Evolutionary conservation across 306 rosid genomes (phyloP).

Genomic region (Clitoria ternatea): DNA sequence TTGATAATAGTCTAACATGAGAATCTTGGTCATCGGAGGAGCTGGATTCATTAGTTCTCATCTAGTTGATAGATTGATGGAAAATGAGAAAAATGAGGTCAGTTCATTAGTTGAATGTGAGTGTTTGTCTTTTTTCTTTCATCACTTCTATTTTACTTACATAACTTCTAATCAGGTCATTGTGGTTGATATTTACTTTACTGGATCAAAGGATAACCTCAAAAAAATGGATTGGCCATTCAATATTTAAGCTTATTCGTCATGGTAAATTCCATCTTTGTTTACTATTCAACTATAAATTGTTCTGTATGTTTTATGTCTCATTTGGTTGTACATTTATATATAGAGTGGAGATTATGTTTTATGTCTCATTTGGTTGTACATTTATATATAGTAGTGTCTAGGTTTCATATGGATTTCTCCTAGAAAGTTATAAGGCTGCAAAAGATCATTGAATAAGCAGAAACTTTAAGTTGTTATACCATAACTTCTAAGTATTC

Average conservation of each 20-base stretch:
- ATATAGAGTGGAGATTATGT: too few species aligned
- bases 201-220: conserved; percentile 91
- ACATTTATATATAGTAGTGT: not conserved
- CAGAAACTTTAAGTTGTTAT: conserved; percentile 2
- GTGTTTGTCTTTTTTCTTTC: not conserved
- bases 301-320: not conserved
- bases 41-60: conserved; percentile 99
- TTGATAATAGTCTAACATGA: conserved; percentile 74
- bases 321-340: not conserved
- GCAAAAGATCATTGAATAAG: not conserved
- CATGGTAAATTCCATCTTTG: conserved; percentile 55
- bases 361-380: too few species aligned
- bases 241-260: conserved; percentile 92
- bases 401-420: conserved; percentile 2
- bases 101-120: conserved; percentile 6
- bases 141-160: not conserved
- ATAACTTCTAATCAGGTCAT: conserved; percentile 51
- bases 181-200: conserved; percentile 88
- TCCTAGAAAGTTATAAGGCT: not conserved
- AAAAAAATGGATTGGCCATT: conserved; percentile 89
- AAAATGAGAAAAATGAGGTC: conserved; percentile 89
- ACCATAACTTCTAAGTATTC: not conserved
- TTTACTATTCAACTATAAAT: conserved; percentile 3
- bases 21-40: conserved; percentile 96
- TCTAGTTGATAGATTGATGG: conserved; percentile 84